Evolutionary conservation across 257 asterid species (phyloP).

Genomic region (Solanum appendiculatum): DNA sequence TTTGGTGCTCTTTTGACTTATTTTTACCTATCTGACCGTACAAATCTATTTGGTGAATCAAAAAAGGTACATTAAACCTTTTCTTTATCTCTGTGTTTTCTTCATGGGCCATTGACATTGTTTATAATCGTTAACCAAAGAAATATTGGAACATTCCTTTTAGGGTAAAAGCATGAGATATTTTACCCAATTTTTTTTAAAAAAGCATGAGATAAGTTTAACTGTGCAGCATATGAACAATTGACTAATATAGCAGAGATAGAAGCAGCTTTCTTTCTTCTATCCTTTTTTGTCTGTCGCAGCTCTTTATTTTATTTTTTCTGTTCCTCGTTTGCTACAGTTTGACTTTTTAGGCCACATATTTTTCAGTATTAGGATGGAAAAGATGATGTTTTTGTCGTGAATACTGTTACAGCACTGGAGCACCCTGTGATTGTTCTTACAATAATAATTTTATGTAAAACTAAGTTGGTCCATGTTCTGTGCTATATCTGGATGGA

Average conservation of each 20-base stretch:
- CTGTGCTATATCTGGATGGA: background rate
- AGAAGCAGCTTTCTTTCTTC: background rate
- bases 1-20: constrained; percentile 73
- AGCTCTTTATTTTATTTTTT: background rate
- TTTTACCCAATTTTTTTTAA: too few relatives aligned
- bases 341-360: background rate
- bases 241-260: background rate
- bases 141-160: background rate
- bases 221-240: background rate
- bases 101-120: background rate
- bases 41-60: constrained; percentile 75
- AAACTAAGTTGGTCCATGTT: background rate
- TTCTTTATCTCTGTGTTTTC: background rate
- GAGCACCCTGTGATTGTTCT: background rate
- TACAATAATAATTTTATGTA: background rate
- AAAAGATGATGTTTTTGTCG: background rate
- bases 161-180: background rate
- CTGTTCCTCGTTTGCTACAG: background rate
- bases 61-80: constrained; percentile 43
- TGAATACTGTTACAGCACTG: background rate
- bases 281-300: background rate
- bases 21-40: constrained; percentile 77
- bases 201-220: background rate
- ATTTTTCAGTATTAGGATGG: background rate
- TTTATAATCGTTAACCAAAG: background rate